Evolutionary conservation across 352 stramenopile genomes (phyloP).

Genomic region (Globisporangium cylindrosporum): DNA sequence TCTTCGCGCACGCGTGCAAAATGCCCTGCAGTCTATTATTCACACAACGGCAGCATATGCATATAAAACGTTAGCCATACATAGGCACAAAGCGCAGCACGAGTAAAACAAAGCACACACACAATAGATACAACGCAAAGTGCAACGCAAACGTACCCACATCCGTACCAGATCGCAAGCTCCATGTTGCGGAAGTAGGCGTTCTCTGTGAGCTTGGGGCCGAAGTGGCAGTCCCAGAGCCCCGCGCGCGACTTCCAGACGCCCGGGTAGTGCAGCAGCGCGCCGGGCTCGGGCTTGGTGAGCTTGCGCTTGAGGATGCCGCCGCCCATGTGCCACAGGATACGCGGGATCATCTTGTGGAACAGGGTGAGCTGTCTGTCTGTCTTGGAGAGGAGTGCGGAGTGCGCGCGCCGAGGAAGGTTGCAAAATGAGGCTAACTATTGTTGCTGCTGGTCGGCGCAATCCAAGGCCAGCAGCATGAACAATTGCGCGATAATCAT

Average conservation of each 20-base stretch:
- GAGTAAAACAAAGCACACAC: neutral
- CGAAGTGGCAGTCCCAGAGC: slow-evolving; percentile 56
- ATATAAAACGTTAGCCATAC: neutral
- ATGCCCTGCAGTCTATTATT: slow-evolving; percentile 41
- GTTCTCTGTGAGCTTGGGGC: slow-evolving; percentile 51
- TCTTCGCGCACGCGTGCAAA: slow-evolving; percentile 46
- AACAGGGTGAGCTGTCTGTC: neutral
- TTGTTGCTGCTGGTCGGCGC: neutral
- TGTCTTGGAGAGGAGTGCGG: neutral
- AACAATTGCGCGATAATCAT: neutral
- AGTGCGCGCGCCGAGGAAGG: neutral
- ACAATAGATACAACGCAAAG: neutral
- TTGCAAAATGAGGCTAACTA: neutral
- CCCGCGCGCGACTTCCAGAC: slow-evolving; percentile 59
- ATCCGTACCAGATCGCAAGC: slow-evolving; percentile 69
- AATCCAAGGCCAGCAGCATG: neutral
- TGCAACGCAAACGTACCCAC: slow-evolving; percentile 32
- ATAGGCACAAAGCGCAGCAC: neutral
- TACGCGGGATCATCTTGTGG: slow-evolving; percentile 61
- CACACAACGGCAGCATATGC: neutral
- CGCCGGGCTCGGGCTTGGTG: slow-evolving; percentile 34
- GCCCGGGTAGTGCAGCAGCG: slow-evolving; percentile 50
- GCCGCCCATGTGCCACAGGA: slow-evolving; percentile 67
- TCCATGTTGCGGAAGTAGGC: slow-evolving; percentile 76
- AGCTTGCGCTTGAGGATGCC: slow-evolving; percentile 51